phyloP scores from a whole-genome alignment of 371 early-diverging fungal species.

The Funneliformis caledonium region DNA sequence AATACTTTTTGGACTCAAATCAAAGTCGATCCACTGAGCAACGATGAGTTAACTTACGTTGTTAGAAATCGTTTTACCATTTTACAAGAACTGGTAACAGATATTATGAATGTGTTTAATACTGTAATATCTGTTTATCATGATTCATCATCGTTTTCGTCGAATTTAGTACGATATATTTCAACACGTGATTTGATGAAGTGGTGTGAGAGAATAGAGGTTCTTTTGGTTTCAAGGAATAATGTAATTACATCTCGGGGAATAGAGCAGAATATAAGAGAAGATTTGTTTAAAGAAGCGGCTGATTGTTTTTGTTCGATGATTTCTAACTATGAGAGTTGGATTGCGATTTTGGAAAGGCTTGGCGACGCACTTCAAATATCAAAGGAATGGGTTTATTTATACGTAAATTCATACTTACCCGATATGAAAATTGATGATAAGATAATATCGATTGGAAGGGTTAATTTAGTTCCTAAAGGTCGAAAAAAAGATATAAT shows the following conservation, averaged over 20 bases:
- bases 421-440: conserved; percentile 64
- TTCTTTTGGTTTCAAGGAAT: conserved; percentile 46
- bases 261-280: conserved; percentile 51
- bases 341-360: conserved; percentile 62
- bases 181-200: conserved; percentile 82
- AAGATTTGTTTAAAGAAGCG: conserved; percentile 81
- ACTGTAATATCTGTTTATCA: conserved; percentile 61
- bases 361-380: conserved; percentile 81
- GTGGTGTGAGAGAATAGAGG: conserved; percentile 79
- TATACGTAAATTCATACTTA: conserved; percentile 72
- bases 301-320: conserved; percentile 88
- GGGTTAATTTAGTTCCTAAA: conserved; percentile 62
- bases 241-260: conserved; percentile 42
- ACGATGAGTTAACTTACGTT: conserved; percentile 67
- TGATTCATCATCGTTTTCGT: conserved; percentile 51
- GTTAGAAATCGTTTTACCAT: conserved; percentile 66
- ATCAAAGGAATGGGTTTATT: conserved; percentile 70
- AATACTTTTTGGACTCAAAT: conserved; percentile 84
- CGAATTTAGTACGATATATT: conserved; percentile 18
- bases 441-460: conserved; percentile 64
- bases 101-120: conserved; percentile 69
- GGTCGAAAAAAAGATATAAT: conserved; percentile 42
- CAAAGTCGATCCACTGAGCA: conserved; percentile 65
- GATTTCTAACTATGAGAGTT: conserved; percentile 72
- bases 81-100: conserved; percentile 50